phyloP scores from a whole-genome alignment of 305 asterid genomes.

The Caryopteris hybrid region DNA sequence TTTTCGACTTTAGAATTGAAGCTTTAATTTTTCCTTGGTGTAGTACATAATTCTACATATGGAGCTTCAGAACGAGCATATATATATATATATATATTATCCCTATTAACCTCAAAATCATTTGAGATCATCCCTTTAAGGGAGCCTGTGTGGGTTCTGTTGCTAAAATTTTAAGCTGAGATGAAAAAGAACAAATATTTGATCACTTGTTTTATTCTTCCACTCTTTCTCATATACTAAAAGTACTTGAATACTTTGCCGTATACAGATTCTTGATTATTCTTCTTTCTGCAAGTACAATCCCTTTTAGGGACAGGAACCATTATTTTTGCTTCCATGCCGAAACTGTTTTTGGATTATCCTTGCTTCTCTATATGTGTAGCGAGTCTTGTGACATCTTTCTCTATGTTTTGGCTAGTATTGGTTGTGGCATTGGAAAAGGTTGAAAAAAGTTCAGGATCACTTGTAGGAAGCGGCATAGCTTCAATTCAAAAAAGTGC shows the following conservation, averaged over 20 bases:
- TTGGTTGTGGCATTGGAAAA: slow-evolving; percentile 92
- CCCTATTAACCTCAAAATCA: slow-evolving; percentile 1
- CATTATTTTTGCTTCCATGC: slow-evolving; percentile 12
- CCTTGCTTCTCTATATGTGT: slow-evolving; percentile 9
- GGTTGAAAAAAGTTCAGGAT: slow-evolving; percentile 83
- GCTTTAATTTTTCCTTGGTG: neutral
- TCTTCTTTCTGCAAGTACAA: slow-evolving; percentile 13
- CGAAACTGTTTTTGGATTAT: neutral
- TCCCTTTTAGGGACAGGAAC: neutral
- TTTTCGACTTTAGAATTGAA: slow-evolving; percentile 1
- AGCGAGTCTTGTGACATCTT: slow-evolving; percentile 17
- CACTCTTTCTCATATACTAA: neutral
- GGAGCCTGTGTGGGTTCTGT: neutral
- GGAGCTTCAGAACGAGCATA: neutral
- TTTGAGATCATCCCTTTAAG: neutral
- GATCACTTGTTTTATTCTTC: neutral
- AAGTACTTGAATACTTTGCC: neutral
- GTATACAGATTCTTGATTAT: neutral
- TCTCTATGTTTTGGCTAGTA: slow-evolving; percentile 41
- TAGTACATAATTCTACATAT: neutral
- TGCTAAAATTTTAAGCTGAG: neutral
- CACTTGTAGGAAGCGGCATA: slow-evolving; percentile 88
- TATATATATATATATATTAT: neutral
- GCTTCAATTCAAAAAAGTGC: slow-evolving; percentile 95
- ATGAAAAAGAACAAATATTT: neutral